phyloP scores from a whole-genome alignment of 225 moss, liverwort and hornwort genomes.

The Physcomitrium patens region DNA sequence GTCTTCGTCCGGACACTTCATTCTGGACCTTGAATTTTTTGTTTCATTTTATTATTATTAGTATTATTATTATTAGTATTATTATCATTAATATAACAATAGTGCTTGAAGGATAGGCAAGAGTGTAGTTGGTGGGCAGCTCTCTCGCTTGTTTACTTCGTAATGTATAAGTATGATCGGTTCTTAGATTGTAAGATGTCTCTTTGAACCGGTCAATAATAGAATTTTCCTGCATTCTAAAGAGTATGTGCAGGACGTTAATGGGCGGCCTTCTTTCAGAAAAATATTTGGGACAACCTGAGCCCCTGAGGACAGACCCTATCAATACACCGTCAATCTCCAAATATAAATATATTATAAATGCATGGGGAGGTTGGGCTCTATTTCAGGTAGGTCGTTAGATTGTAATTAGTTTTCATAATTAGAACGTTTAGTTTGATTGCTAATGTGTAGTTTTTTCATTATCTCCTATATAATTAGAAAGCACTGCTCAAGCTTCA shows the following conservation, averaged over 20 bases:
- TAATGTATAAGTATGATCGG: no score
- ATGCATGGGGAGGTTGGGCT: conserved; percentile 65
- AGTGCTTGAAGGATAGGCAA: no score
- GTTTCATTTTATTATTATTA: no score
- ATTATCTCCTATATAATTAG: neutral
- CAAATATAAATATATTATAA: conserved; percentile 61
- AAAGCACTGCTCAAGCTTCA: neutral
- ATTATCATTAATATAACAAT: no score
- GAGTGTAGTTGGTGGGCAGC: no score
- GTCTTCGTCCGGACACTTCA: neutral
- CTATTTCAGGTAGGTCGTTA: conserved; percentile 53
- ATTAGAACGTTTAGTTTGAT: neutral
- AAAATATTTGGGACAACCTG: conserved; percentile 59
- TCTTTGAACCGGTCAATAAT: no score
- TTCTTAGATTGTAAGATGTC: no score
- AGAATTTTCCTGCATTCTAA: neutral
- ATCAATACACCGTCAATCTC: conserved; percentile 52
- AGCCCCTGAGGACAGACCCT: conserved; percentile 47
- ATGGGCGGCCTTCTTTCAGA: conserved; percentile 63
- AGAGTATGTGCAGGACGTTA: conserved; percentile 46
- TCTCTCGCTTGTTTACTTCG: no score
- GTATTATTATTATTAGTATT: no score
- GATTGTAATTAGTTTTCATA: neutral
- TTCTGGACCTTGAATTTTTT: neutral
- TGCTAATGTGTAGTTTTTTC: neutral